phyloP scores from a whole-genome alignment of 306 rosid genomes.

The Cicer pinnatifidum region DNA sequence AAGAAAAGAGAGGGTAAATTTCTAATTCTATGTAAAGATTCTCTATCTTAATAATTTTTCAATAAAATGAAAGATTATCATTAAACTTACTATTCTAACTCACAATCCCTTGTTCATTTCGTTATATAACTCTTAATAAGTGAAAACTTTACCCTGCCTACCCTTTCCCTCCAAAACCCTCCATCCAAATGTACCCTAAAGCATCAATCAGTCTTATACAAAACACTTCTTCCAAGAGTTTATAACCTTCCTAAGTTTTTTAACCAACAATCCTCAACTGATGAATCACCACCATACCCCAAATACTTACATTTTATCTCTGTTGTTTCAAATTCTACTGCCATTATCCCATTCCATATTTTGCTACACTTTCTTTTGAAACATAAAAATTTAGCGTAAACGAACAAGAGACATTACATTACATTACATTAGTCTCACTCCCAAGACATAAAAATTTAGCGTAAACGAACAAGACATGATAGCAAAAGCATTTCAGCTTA shows the following conservation, averaged over 20 bases:
- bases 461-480: background rate
- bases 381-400: background rate
- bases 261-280: slow-evolving; percentile 34
- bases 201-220: slow-evolving; percentile 3
- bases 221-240: slow-evolving; percentile 28
- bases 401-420: background rate
- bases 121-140: background rate
- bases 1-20: background rate
- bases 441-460: background rate
- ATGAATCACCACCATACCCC: slow-evolving; percentile 10
- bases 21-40: background rate
- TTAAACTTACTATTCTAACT: slow-evolving; percentile 5
- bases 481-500: background rate
- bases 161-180: slow-evolving; percentile 24
- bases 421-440: no score
- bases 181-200: slow-evolving; percentile 16
- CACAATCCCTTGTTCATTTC: background rate
- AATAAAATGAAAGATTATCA: slow-evolving; percentile 7
- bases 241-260: slow-evolving; percentile 30
- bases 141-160: background rate
- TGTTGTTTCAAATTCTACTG: background rate
- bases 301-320: slow-evolving; percentile 4
- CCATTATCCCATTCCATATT: slow-evolving; percentile 29
- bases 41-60: background rate
- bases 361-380: background rate